Base-by-base conservation (phyloP, 1,284 basidiomycete species). In the Boletellus sp. region DNA sequence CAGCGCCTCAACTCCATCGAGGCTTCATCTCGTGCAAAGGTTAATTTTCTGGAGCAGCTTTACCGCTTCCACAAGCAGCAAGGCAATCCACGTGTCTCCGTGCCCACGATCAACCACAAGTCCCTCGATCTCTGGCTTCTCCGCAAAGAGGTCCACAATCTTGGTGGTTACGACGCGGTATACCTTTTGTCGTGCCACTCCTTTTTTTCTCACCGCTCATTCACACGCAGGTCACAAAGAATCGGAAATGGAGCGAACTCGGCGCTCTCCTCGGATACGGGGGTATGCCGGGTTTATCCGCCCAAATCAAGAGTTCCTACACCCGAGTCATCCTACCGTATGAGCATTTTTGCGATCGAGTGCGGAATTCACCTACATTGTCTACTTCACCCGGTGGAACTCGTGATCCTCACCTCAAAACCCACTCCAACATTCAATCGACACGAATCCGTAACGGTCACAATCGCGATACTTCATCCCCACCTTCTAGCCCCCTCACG, bases 1-100 rank as follows among this genome's bases (percentile, higher is more conserved):
- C 95, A 98, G 74, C 85, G 90, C 52, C 80, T 99, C 63, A 98
- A 98, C 71, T 94, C 93, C 58, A 93, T 99, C 60, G 96, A 97
- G 73, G 97, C 97, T 15, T 92, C 94, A 47, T 95, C 94, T 48
- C 81, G 97, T 58, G 96, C 96, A 40, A 96, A 97, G 70, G 77
- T 97, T 68, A 98, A 97, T 76, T 99, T 97, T 72, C 74, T 97
- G 60, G 96, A 99, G 71, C 94, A 97, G 71, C 81, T 99, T 38
- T 95, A 95, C 73, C 88, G 90, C 59, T 95, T 86, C 68, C 90
- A 94, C 73, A 86, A 86, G 67, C 91, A 94, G 68, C 90, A 93
- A 72, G 91, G 91, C 43, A 91, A 92, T 68, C 78, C 84, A 55
- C 83, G 89, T 52, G 85, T 97, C 18, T 85, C 86, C 32, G 89